Evolutionary conservation across 2,329 filamentous ascomycete genomes (phyloP), one percentile per base, ranked within the genome.

Genomic region (Penicillium janthinellum): DNA sequence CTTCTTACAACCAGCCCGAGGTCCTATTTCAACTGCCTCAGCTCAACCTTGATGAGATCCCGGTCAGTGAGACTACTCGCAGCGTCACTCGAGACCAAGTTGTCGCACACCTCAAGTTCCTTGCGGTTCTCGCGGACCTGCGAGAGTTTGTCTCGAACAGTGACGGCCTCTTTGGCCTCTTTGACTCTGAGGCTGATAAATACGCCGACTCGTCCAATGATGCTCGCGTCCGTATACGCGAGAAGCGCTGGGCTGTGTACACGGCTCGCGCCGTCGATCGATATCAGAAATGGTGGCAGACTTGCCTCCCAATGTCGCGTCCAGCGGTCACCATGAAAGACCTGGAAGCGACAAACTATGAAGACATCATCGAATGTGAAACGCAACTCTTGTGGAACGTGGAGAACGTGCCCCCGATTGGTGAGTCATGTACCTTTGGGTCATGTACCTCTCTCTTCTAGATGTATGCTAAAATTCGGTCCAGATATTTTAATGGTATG

Each of bases 241-340:
- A 91, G 76, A 90, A 90, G 78, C 79, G 89, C 67, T 91, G 89
- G 89, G 83, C 84, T 0, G 69, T 91, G n/a, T 91, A 85, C 66
- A 80, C 90, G 10, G 83, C 86, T 1, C 82, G 86, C 42, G 89
- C 89, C 0, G 87, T 85, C 0, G 83, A 87, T 52, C 81, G 89
- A 4, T 92, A 90, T 65, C 80, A 85, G 60, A 73, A 74, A 0
- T 92, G 89, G 89, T 89, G 65, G 64, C 54, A 56, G 15, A 31
- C 41, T n/a, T 61, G 62, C 17, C 52, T 68, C 6, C 67, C 67
- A 3, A 45, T 28, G 22, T 69, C 65, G 38, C 60, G 58, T 15
- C 52, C 45, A 31, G 50, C 14, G 25, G 51, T 55, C 4, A 65
- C 62, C 14, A 57, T 63, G 15, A 12, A n/a, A 5, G 62, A 65